Base-by-base conservation (phyloP, 345 rosid species). In the Noccaea bulbosa region DNA sequence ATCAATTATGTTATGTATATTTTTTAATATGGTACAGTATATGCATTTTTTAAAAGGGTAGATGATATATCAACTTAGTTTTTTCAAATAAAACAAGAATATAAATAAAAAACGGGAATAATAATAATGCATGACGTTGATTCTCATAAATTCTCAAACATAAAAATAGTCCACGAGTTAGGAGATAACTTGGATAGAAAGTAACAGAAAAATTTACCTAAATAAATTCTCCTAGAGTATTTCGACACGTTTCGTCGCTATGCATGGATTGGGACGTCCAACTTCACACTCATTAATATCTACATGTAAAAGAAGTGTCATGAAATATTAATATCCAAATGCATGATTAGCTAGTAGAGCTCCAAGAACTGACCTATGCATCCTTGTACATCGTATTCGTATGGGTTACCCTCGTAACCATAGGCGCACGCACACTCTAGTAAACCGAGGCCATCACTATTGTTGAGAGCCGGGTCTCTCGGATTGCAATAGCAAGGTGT, bases 221-320 rank as follows among this genome's bases (percentile, higher is more conserved):
- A 9, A 49, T 49, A 49, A 5, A 49, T 49, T 22, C 5, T 10
- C 54, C 54, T 4, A 3, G 33, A 30, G 8, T 4, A 11, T 49
- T 49, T 20, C 1, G 32, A 49, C 54, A 49, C 5, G 54, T 49
- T 22, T 10, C n/a, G n/a, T 33, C 33, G 54, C 12, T 22, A 10
- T 0, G 17, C 54, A 49, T 0, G 3, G 5, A 12, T 22, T 22
- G 7, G 32, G n/a, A 49, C 17, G 54, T 49, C 33, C 52, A 47
- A 7, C 10, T 16, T 17, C 2, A 49, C 54, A 49, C 54, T 49
- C 54, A 22, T 49, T n/a, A 49, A 49, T 49, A 49, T 49, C 54
- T 49, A 17, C 20, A 46, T 44, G 51, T 24, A 47, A 47, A 47
- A 47, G 3, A 47, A 16, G 17, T 4, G 51, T 47, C 5, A 16